A percentile compares a stretch with the other conserved stretches of the same genome.
phyloP scores from a whole-genome alignment of 2,329 filamentous ascomycete genomes.

The Talaromyces sp. region DNA sequence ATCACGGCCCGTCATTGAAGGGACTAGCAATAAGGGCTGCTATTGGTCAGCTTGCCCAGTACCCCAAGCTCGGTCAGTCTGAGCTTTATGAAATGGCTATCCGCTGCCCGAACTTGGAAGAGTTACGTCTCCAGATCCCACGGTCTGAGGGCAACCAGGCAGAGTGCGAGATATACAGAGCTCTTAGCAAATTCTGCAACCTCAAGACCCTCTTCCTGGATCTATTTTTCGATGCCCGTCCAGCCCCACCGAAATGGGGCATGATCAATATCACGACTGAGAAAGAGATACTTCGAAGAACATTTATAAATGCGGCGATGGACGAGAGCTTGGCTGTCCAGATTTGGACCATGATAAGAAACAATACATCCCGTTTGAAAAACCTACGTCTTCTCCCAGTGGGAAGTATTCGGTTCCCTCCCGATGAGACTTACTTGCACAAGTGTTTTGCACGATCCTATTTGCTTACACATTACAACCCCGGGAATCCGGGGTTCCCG shows the following conservation, averaged over 20 bases:
- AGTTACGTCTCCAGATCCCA: constrained; percentile 11
- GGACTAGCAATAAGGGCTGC: not conserved
- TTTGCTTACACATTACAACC: constrained; percentile 11
- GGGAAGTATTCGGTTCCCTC: not conserved
- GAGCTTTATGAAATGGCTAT: constrained; percentile 6
- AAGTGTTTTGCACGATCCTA: constrained; percentile 9
- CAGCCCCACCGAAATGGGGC: not conserved
- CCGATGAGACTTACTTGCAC: not conserved
- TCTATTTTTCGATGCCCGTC: constrained; percentile 7
- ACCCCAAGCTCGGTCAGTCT: not conserved
- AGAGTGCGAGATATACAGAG: constrained; percentile 19
- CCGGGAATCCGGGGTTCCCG: not conserved
- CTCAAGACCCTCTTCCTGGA: constrained; percentile 14
- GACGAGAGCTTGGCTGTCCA: constrained; percentile 11
- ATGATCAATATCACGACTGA: not conserved
- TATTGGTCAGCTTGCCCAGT: not conserved
- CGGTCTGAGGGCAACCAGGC: constrained; percentile 8
- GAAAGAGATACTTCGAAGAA: not conserved
- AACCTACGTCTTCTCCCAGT: constrained; percentile 7
- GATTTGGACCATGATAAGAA: constrained; percentile 13
- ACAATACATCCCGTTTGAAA: not conserved
- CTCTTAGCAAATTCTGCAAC: constrained; percentile 8
- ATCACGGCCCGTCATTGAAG: constrained; percentile 8
- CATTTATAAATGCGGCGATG: constrained; percentile 15
- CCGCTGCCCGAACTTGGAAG: constrained; percentile 8